Evolutionary conservation across 1,139 yeast species (phyloP), one percentile per base, ranked within the genome.

Genomic region (Chernovozyma sophiae-reginae): DNA sequence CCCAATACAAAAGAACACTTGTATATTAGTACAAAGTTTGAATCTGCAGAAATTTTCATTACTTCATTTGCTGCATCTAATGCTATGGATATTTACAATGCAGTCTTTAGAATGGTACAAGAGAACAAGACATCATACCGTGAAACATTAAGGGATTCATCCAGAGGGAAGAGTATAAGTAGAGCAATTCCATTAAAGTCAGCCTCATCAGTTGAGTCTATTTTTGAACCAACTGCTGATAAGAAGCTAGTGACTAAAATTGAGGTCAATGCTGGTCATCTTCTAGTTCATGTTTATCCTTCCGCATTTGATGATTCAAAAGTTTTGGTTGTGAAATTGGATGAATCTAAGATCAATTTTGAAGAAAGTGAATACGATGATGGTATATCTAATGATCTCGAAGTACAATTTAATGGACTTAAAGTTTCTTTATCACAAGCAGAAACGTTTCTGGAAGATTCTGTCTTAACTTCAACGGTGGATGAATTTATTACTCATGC

Each of bases 41-140:
- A 70, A 3, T 67, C 77, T 0, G 68, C 82, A 11, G 78, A 76
- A 40, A 49, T 86, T 1, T 86, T 76, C 49, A 67, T 84, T 40
- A 89, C 97, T 0, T 86, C 96, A 0, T 69, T 92, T 49, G 82
- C 95, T 0, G 94, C 95, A 0, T 82, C 96, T 0, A 87, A 84
- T 50, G 65, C 86, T 24, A 68, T 81, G 45, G 96, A 90, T 59
- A 81, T 92, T 33, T 75, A 78, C 50, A 82, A 81, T 41, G 79
- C 94, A 0, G 63, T 86, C 18, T 61, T 75, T 33, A 70, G 96
- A 47, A 80, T 89, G 70, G 68, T 80, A 22, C 84, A 80, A 46
- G 96, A 87, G 42, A 83, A 79, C 46, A 72, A 71, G 45, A 68
- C 77, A 4, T 82, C 94, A 0, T 87, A 89, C 51, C 74, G 72